Base-by-base conservation (phyloP, 164 flowering plant species). In the Berberis thunbergii region DNA sequence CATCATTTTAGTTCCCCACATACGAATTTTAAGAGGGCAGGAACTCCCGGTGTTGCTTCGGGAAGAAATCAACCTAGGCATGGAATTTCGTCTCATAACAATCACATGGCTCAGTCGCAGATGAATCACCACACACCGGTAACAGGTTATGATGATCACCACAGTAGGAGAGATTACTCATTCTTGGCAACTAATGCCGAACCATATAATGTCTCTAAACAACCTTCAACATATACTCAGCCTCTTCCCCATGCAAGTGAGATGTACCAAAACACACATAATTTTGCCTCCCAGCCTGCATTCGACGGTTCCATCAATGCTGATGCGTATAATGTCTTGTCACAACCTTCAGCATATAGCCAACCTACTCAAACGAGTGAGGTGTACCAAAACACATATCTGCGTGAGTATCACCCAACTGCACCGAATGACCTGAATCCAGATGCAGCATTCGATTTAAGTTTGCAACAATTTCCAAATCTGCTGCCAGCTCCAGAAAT, bases 21-120 rank as follows among this genome's bases (percentile, higher is more conserved):
- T 40, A 7, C 65, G 42, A 68, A 62, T 38, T 76, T 75, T 67
- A 77, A 74, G 67, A 64, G 79, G 71, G 57, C 69, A 26, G 76
- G 71, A 42, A 6, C 68, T 49, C 43, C 45, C 50, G 69, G 71
- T 12, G 50, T 49, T 66, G 42, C 74, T 48, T 53, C 50, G 48
- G 10, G 67, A 41, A 44, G 26, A 41, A 64, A 68, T 48, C 74
- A 12, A 60, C 49, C 70, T 50, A 59, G 57, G 4, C 54, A 60
- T 63, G 54, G 60, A 54, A 60, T 71, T 11, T 62, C 76, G 9
- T 49, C 62, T 62, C 43, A 45, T 12, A 48, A 12, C 40, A 65
- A 60, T 67, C 56, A 46, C 57, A 56, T 50, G 63, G 4, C 76
- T 64, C 70, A 61, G 12, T 2, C n/a, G 7, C 55, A 52, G 55